Conservation (phyloP, 371 early-diverging fungal genomes). For the Nematocida sp. region DNA sequence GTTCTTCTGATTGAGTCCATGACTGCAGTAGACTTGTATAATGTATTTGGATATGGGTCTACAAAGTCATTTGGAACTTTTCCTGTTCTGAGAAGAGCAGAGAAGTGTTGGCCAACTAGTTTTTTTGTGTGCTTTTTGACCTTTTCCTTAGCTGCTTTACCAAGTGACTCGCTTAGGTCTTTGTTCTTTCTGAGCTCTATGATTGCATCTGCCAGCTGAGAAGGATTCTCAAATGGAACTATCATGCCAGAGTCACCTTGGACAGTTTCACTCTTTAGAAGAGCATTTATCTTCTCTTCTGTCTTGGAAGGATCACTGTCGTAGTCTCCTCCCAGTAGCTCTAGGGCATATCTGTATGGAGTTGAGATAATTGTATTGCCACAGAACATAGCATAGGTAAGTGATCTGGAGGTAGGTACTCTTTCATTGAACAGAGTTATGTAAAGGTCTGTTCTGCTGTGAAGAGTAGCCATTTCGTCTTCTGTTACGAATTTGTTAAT, state of each 20-base stretch:
- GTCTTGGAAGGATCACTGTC: background rate
- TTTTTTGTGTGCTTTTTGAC: background rate
- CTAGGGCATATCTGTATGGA: slow-evolving; percentile 11
- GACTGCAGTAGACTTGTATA: background rate
- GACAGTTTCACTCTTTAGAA: background rate
- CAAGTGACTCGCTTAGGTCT: background rate
- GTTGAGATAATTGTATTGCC: slow-evolving; percentile 19
- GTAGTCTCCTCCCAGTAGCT: slow-evolving; percentile 16
- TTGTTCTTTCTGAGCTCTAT: background rate
- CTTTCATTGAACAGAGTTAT: slow-evolving; percentile 26
- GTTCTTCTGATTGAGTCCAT: background rate
- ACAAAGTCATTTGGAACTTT: no score
- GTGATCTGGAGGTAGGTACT: slow-evolving; percentile 22
- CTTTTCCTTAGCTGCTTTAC: no score
- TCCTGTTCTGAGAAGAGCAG: no score
- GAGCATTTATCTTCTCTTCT: background rate
- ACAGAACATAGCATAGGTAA: slow-evolving; percentile 21
- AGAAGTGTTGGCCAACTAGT: background rate
- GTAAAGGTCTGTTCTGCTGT: slow-evolving; percentile 5
- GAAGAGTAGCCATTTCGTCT: slow-evolving; percentile 21
- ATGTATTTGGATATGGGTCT: no score
- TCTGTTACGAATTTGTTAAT: slow-evolving; percentile 4
- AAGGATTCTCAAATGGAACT: slow-evolving; percentile 6
- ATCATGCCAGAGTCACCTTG: background rate
- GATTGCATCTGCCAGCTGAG: background rate